Percentiles rank a stretch among this genome's conserved stretches.
Evolutionary conservation across 23 red algal species (phyloP).

Genomic region (Gracilaria gracilis): DNA sequence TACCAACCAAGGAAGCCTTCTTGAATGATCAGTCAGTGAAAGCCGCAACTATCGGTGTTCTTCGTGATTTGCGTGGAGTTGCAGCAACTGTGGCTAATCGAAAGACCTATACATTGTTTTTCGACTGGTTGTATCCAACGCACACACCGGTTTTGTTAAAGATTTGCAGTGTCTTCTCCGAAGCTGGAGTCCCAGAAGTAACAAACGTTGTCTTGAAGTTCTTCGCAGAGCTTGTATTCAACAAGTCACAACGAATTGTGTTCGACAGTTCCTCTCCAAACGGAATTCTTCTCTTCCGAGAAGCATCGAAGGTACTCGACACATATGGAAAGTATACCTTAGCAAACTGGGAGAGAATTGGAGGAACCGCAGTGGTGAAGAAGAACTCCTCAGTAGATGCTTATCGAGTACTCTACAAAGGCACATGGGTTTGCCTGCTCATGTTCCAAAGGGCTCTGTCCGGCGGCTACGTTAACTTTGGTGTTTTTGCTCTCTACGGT

Average conservation of each 20-base stretch:
- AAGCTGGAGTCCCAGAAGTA: constrained; percentile 72
- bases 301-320: constrained; percentile 81
- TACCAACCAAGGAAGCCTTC: constrained; percentile 75
- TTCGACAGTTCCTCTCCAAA: constrained; percentile 86
- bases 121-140: constrained; percentile 74
- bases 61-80: constrained; percentile 82
- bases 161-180: constrained; percentile 74
- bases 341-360: constrained; percentile 65
- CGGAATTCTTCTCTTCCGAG: constrained; percentile 86
- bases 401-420: constrained; percentile 84
- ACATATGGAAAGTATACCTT: constrained; percentile 76
- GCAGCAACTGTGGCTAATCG: constrained; percentile 44
- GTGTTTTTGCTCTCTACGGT: constrained; percentile 84
- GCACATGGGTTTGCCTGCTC: constrained; percentile 70
- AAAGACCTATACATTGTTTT: constrained; percentile 74
- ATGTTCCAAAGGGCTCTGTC: constrained; percentile 74
- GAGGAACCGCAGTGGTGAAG: constrained; percentile 47
- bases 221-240: constrained; percentile 78
- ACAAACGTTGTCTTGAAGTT: constrained; percentile 74
- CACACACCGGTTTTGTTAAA: constrained; percentile 78
- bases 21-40: constrained; percentile 56
- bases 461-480: constrained; percentile 91
- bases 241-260: constrained; percentile 81
- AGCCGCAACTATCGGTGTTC: constrained; percentile 74
- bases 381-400: constrained; percentile 53